Evolutionary conservation across 352 stramenopile species (phyloP).

Genomic region (Salisapilia sapeloensis): DNA sequence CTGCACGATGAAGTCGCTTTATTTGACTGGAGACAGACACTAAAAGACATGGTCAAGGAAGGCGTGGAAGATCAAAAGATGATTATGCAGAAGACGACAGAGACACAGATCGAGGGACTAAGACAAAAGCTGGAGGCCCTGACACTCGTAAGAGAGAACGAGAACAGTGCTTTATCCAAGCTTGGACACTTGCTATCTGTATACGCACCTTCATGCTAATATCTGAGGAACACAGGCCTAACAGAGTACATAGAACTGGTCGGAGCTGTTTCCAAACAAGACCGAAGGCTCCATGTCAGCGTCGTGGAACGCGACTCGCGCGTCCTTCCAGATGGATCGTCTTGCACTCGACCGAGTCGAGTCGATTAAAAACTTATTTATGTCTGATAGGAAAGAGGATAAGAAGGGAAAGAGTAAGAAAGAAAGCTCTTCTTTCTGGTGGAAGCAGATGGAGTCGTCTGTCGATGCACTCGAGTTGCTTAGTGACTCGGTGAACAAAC

Average conservation of each 20-base stretch:
- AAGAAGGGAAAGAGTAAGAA: slow-evolving; percentile 4
- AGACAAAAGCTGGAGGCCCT: slow-evolving; percentile 19
- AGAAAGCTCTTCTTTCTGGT: slow-evolving; percentile 23
- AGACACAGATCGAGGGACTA: slow-evolving; percentile 26
- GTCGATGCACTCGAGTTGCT: slow-evolving; percentile 29
- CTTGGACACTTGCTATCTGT: background rate
- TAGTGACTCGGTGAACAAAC: slow-evolving; percentile 22
- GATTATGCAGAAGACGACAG: slow-evolving; percentile 19
- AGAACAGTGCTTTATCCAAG: too few relatives aligned
- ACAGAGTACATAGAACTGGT: too few relatives aligned
- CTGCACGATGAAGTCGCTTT: slow-evolving; percentile 41
- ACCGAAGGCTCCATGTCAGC: slow-evolving; percentile 26
- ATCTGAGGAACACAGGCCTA: too few relatives aligned
- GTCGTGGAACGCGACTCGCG: slow-evolving; percentile 31
- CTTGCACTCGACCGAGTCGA: slow-evolving; percentile 26
- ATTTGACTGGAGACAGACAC: slow-evolving; percentile 46
- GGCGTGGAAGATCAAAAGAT: slow-evolving; percentile 40
- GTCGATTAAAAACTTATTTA: slow-evolving; percentile 35
- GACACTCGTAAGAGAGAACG: slow-evolving; percentile 21
- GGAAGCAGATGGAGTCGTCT: slow-evolving; percentile 32
- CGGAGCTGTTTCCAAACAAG: too few relatives aligned
- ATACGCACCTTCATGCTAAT: too few relatives aligned
- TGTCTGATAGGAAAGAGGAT: slow-evolving; percentile 11
- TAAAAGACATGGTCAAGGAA: slow-evolving; percentile 37
- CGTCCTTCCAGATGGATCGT: slow-evolving; percentile 36